Evolutionary conservation across 2,329 filamentous ascomycete genomes (phyloP).

Genomic region (Venturia pyrina): DNA sequence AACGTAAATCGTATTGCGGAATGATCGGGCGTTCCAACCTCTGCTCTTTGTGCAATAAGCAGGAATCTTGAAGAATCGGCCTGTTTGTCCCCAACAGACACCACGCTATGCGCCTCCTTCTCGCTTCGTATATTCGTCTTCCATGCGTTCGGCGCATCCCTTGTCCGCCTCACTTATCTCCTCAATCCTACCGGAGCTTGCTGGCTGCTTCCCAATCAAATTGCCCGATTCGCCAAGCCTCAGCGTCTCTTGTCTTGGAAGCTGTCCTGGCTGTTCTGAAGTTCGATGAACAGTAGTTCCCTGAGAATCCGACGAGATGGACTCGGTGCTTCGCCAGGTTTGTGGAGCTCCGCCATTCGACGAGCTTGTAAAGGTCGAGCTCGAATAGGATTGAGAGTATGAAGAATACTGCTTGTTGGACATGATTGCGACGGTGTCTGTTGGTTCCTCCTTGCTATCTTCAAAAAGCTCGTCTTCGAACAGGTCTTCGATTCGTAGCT

Average conservation of each 20-base stretch:
- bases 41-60: background rate
- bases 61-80: background rate
- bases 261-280: constrained; percentile 5
- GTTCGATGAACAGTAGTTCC: constrained; percentile 9
- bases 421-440: background rate
- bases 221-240: background rate
- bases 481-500: constrained; percentile 1
- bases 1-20: background rate
- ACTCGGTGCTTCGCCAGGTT: constrained; percentile 3
- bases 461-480: background rate
- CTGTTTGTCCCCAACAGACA: background rate
- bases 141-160: constrained; percentile 6
- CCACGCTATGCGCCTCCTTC: constrained; percentile 10
- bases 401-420: background rate
- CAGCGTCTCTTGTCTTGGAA: constrained; percentile 1
- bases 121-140: constrained; percentile 12
- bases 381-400: constrained; percentile 8
- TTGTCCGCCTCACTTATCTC: constrained; percentile 11
- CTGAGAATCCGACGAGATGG: background rate
- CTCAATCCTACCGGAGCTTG: background rate
- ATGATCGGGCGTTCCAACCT: background rate
- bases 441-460: background rate
- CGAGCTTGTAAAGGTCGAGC: constrained; percentile 6
- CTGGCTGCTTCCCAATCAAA: background rate
- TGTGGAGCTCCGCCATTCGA: constrained; percentile 6